Base-by-base conservation (phyloP, 148 eudicot genomes). In the Amaranthus palmeri region DNA sequence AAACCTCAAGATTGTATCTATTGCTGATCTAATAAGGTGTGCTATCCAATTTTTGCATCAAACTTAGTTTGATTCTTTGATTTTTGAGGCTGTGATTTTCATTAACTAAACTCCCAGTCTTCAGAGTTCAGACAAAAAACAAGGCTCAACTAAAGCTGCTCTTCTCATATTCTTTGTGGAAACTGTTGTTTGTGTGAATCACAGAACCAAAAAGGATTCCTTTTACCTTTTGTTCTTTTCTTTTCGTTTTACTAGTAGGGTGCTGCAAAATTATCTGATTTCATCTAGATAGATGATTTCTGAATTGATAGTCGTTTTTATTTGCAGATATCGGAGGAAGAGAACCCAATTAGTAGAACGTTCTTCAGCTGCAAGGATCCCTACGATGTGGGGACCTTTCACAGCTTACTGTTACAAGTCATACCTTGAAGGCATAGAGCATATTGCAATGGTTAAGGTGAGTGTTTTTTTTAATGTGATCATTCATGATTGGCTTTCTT, bases 391-490 rank as follows among this genome's bases (percentile, higher is more conserved):
- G 96, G 97, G 98, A 8, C 96, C 93, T 58, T 92, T 90, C 73
- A 79, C 77, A 18, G 88, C 97, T 65, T 83, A 86, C 73, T 90
- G 97, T 72, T 92, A 88, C 67, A 78, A 83, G 63, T 92, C 97
- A 14, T 63, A 85, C 72, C 72, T 92, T 72, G 97, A 92, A 73
- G 96, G 93, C 57, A 92, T 92, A 42, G 96, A 92, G 81, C 97
- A 92, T 74, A 90, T 92, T 62, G 97, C 96, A 2, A 88, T 92
- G 96, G 97, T 92, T 72, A 90, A 92, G 90, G 97, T 92, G 78
- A 76, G 86, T 54, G 53, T 3, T 54, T 74, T 64, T n/a, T 25
- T 56, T 40, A 13, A 15, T 15, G 41, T 15, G 25, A 10, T 63
- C 25, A 7, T 14, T n/a, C n/a, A 11, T 45, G 25, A 14, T 15